Conservation (phyloP, 352 stramenopile species). For the Phytophthora meadii region DNA sequence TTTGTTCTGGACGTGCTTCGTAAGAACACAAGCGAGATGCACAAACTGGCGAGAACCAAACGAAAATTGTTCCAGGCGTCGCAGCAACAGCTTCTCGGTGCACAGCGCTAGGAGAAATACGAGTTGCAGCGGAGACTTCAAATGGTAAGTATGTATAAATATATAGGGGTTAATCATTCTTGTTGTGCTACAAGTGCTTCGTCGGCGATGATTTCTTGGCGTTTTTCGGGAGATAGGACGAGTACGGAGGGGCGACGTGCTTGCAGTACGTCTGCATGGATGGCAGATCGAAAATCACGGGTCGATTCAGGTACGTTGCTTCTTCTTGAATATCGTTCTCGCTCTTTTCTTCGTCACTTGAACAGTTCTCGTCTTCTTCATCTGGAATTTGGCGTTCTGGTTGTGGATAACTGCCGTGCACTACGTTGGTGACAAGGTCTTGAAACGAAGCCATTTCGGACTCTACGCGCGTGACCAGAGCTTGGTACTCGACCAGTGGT, state of each 20-base stretch:
- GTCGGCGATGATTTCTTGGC: slow-evolving; percentile 19
- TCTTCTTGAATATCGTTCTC: slow-evolving; percentile 7
- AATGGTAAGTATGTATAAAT: slow-evolving; percentile 45
- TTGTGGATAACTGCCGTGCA: slow-evolving; percentile 20
- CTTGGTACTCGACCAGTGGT: slow-evolving; percentile 53
- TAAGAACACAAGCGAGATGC: slow-evolving; percentile 76
- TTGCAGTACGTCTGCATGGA: slow-evolving; percentile 79
- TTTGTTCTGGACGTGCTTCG: slow-evolving; percentile 77
- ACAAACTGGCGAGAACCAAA: slow-evolving; percentile 72
- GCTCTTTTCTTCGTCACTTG: slow-evolving; percentile 19
- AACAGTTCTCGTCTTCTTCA: slow-evolving; percentile 13
- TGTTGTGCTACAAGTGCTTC: slow-evolving; percentile 22
- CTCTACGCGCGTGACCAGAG: slow-evolving; percentile 54
- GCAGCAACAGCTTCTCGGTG: slow-evolving; percentile 61
- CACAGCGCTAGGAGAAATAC: slow-evolving; percentile 31
- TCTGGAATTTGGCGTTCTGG: slow-evolving; percentile 11
- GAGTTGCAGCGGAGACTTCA: slow-evolving; percentile 2
- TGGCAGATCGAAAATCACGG: slow-evolving; percentile 54
- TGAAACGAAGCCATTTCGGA: slow-evolving; percentile 47
- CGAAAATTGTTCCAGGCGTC: slow-evolving; percentile 71
- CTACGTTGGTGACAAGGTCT: slow-evolving; percentile 41
- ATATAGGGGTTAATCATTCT: slow-evolving; percentile 24
- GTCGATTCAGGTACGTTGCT: slow-evolving; percentile 34
- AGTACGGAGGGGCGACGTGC: slow-evolving; percentile 65
- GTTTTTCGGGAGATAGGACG: slow-evolving; percentile 50